Base-by-base conservation (phyloP, 2,329 filamentous ascomycete genomes). In the Nakataea oryzae region DNA sequence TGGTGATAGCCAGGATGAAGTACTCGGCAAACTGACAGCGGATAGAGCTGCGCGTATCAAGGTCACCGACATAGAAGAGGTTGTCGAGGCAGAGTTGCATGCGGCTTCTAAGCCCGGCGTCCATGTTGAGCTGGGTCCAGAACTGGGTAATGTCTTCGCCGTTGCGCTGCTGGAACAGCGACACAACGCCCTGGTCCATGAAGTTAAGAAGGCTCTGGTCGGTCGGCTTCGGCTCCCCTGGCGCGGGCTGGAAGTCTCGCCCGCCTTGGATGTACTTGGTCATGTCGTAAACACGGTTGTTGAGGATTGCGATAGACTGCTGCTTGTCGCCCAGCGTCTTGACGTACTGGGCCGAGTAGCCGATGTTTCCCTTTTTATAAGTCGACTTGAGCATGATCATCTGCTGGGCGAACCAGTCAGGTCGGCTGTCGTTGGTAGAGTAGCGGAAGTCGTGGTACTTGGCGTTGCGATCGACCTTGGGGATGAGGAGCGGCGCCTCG, bases 381-480 rank as follows among this genome's bases (percentile, higher is more conserved):
- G 86, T 87, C 34, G 84, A 75, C 68, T 88, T 89, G 61, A 99
- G 78, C 72, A 86, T 85, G 34, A 86, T 81, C 83, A 97, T 91
- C 73, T 93, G 87, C 76, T 99, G 91, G 63, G 82, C 88, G 76
- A 93, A 97, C 95, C 95, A 99, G 71, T 96, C 91, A 2, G 88
- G 86, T 13, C 93, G 87, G 60, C 83, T 88, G 71, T 96, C 90
- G 66, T 92, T 91, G 41, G 84, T 91, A 70, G 85, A 92, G 70
- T 83, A 86, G 63, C 95, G 86, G 84, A 99, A 99, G 72, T 99
- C 95, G 70, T 99, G 95, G 72, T 96, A 99, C 65, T 84, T 78
- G 27, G 86, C 79, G 70, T 97, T 96, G 27, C 80, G 66, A 70
- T 97, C 93, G 4, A 82, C 80, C 32, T 75, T 78, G 69, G 81